Conservation (phyloP, 2,329 filamentous ascomycete genomes). For the Botrytis cinerea region DNA sequence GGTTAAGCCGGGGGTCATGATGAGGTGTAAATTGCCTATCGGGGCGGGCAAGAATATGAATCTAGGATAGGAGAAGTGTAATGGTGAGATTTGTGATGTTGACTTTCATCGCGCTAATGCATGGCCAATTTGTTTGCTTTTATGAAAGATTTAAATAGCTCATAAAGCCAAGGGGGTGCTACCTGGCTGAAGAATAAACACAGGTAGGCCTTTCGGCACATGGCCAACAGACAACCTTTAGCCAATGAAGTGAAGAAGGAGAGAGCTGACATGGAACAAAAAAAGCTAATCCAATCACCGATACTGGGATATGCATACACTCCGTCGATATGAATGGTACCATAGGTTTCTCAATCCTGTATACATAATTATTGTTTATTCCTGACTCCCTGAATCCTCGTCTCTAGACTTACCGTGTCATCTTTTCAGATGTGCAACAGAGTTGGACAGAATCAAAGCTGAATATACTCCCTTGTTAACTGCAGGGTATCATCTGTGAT, state of each 20-base stretch:
- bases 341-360: neutral
- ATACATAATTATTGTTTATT: neutral
- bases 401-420: neutral
- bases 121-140: neutral
- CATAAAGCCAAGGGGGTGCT: neutral
- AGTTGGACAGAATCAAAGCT: neutral
- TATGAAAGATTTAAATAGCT: neutral
- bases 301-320: neutral
- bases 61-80: constrained; percentile 16
- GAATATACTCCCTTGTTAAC: too few relatives aligned
- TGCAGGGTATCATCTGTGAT: neutral
- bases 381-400: neutral
- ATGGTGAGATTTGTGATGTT: neutral
- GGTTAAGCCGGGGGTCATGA: constrained; percentile 47
- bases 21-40: constrained; percentile 47
- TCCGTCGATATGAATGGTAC: neutral
- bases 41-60: constrained; percentile 39
- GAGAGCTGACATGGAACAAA: neutral
- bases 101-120: too few relatives aligned
- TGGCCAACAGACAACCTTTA: neutral
- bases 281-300: neutral
- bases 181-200: neutral
- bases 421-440: neutral
- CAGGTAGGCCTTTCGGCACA: too few relatives aligned
- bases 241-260: neutral